Conservation (phyloP, 371 early-diverging fungal species). For the Dichotomocladium elegans region DNA sequence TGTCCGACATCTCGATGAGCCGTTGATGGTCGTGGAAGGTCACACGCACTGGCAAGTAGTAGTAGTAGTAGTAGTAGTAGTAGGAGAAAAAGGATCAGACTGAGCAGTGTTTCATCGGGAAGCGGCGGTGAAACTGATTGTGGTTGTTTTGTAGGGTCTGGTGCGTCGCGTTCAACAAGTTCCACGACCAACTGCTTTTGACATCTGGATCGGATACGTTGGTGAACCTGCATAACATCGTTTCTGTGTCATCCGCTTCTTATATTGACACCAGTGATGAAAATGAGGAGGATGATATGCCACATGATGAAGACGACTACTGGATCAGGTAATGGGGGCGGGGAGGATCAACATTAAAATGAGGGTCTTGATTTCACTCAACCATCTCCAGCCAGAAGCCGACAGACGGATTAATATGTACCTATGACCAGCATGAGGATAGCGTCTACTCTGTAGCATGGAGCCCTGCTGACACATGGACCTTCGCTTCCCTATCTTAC, state of each 20-base stretch:
- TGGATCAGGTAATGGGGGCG: slow-evolving; percentile 13
- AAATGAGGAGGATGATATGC: background rate
- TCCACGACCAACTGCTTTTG: slow-evolving; percentile 88
- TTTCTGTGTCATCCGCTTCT: slow-evolving; percentile 79
- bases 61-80: background rate
- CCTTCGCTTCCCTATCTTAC: slow-evolving; percentile 90
- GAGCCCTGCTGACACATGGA: slow-evolving; percentile 90
- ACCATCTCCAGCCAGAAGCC: slow-evolving; percentile 41
- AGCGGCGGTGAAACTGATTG: background rate
- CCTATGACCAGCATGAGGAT: slow-evolving; percentile 91
- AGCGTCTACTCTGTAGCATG: slow-evolving; percentile 87
- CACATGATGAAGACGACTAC: slow-evolving; percentile 20
- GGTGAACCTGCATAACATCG: slow-evolving; percentile 80
- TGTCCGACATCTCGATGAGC: slow-evolving; percentile 46
- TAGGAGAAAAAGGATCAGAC: background rate
- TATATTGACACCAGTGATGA: slow-evolving; percentile 23
- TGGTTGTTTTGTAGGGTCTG: slow-evolving; percentile 78
- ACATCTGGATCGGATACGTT: slow-evolving; percentile 80
- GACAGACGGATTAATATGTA: slow-evolving; percentile 76
- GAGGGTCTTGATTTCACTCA: background rate
- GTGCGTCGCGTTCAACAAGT: slow-evolving; percentile 78
- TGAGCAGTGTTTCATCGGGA: no score
- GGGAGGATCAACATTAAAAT: background rate
- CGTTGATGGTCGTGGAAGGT: slow-evolving; percentile 61
- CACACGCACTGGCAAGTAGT: slow-evolving; percentile 81